A percentile compares a stretch with the other conserved stretches of the same genome.
These are phyloP conservation scores for Myriosclerotinia curreyana DNA, from an alignment of 2,329 filamentous ascomycete species.

Conservation along the genomic window DNA sequence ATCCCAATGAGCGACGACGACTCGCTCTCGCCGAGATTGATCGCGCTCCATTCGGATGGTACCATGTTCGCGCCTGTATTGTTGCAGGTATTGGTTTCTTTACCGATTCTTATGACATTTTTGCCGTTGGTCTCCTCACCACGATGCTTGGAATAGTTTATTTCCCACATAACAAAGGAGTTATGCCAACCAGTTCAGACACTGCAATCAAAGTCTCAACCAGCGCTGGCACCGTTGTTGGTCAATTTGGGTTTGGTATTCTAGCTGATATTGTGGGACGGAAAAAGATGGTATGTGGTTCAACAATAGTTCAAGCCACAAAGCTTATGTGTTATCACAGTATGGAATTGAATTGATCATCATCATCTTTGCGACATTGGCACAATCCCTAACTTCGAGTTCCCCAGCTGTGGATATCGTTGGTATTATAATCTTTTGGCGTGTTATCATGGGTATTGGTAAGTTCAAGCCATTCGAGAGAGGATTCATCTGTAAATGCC, in stretches of 20 bases:
- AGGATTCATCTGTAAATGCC: not conserved
- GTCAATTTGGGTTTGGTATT: constrained; percentile 74
- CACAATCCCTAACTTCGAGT: constrained; percentile 61
- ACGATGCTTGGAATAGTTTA: constrained; percentile 42
- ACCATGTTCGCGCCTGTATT: constrained; percentile 68
- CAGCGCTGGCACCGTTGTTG: constrained; percentile 76
- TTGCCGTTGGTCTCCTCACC: constrained; percentile 61
- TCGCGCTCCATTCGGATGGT: constrained; percentile 79
- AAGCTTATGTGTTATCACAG: constrained; percentile 30
- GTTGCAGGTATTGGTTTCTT: constrained; percentile 79
- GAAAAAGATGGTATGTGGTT: constrained; percentile 53
- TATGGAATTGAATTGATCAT: constrained; percentile 76
- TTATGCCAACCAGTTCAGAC: constrained; percentile 64
- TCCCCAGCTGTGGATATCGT: constrained; percentile 61
- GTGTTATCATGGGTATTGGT: constrained; percentile 61
- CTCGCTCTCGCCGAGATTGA: constrained; percentile 79
- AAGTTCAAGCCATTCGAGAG: constrained; percentile 30
- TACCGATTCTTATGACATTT: constrained; percentile 71
- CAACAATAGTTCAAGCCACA: not conserved
- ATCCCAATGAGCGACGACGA: constrained; percentile 75
- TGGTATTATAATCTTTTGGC: constrained; percentile 74
- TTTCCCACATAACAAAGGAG: constrained; percentile 41
- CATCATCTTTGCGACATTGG: constrained; percentile 74
- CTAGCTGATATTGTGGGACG: constrained; percentile 73
- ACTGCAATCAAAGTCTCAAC: constrained; percentile 83